Conservation (phyloP, 257 asterid genomes). For the Cinchona pubescens region DNA sequence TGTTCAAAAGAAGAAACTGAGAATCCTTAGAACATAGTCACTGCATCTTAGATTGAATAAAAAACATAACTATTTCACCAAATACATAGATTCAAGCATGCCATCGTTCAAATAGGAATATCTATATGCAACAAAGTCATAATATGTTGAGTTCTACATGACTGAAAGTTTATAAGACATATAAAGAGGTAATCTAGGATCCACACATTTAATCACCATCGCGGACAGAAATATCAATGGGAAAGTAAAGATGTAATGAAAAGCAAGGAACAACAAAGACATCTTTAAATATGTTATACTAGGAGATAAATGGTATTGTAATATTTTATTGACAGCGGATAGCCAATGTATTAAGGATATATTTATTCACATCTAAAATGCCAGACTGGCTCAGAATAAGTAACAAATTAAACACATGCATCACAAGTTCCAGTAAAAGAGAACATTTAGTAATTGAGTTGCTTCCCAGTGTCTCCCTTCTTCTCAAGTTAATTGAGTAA, state of each 20-base stretch:
- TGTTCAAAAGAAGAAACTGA: slow-evolving; percentile 27
- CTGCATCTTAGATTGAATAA: background rate
- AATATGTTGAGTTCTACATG: background rate
- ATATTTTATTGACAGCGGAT: background rate
- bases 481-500: background rate
- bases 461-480: slow-evolving; percentile 13
- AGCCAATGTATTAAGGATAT: slow-evolving; percentile 13
- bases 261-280: slow-evolving; percentile 6
- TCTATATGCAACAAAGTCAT: background rate
- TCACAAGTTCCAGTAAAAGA: slow-evolving; percentile 3
- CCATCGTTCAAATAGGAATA: background rate
- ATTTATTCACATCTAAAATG: too few relatives aligned
- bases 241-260: background rate
- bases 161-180: background rate
- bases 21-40: background rate
- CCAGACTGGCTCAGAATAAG: slow-evolving; percentile 27
- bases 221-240: background rate
- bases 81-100: background rate
- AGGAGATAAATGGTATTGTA: background rate
- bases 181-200: background rate
- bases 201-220: background rate
- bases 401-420: slow-evolving; percentile 10
- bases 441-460: background rate
- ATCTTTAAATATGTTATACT: background rate
- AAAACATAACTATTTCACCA: background rate